Evolutionary conservation across 1,284 basidiomycete species (phyloP).

Genomic region (Cryptococcus sp.): DNA sequence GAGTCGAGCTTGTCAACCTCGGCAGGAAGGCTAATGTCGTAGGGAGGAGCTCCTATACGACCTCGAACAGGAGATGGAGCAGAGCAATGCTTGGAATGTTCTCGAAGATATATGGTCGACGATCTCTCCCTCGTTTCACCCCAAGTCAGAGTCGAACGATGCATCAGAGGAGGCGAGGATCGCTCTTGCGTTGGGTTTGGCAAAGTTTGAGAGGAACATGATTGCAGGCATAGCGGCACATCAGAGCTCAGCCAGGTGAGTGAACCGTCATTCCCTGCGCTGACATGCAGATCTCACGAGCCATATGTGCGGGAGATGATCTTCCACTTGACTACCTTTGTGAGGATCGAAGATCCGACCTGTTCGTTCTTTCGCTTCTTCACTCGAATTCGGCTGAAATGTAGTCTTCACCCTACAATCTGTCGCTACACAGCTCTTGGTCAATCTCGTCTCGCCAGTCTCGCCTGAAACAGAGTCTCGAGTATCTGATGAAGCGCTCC

Average conservation of each 20-base stretch:
- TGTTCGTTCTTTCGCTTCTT: constrained; percentile 19
- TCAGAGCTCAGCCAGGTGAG: constrained; percentile 25
- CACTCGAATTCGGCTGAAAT: background rate
- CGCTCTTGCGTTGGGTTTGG: constrained; percentile 23
- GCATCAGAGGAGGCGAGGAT: constrained; percentile 21
- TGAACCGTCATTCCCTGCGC: constrained; percentile 3
- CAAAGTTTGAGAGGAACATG: constrained; percentile 39
- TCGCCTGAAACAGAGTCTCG: constrained; percentile 8
- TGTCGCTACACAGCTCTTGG: constrained; percentile 35
- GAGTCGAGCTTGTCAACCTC: constrained; percentile 3
- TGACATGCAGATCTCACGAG: constrained; percentile 23
- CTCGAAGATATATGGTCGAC: constrained; percentile 11
- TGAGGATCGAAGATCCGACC: constrained; percentile 31
- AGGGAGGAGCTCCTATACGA: no score
- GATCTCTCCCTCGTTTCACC: constrained; percentile 14
- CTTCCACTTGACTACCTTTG: constrained; percentile 38
- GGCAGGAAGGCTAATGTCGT: background rate
- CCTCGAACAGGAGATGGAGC: no score
- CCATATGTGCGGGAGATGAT: constrained; percentile 23
- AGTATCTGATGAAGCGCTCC: constrained; percentile 15
- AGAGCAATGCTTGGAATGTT: constrained; percentile 9
- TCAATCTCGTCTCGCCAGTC: constrained; percentile 40
- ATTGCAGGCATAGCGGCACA: constrained; percentile 28
- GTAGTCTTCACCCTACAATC: constrained; percentile 35
- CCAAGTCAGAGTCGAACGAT: constrained; percentile 6